phyloP scores from a whole-genome alignment of 192 early-diverging fungal genomes.

The Bifiguratus adelaidae region DNA sequence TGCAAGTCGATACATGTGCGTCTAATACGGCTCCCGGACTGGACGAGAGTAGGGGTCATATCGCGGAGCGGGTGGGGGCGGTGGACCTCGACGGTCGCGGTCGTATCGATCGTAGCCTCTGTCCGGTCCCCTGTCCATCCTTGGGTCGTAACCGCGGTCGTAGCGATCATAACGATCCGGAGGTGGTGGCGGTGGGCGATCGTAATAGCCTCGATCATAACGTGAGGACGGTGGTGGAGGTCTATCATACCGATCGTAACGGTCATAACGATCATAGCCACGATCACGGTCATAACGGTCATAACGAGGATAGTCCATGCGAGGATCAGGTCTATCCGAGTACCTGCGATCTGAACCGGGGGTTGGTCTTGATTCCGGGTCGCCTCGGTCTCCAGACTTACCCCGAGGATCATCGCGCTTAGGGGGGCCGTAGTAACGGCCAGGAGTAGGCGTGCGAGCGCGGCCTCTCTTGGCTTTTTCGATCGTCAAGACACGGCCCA shows the following conservation, averaged over 20 bases:
- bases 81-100: constrained; percentile 30
- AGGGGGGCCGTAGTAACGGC: constrained; percentile 68
- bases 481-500: constrained; percentile 78
- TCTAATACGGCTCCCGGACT: constrained; percentile 22
- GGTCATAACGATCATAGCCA: constrained; percentile 14
- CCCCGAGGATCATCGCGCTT: constrained; percentile 37
- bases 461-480: constrained; percentile 59
- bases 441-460: constrained; percentile 70
- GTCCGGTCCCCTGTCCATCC: background rate
- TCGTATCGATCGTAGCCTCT: constrained; percentile 17
- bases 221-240: constrained; percentile 16
- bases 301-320: constrained; percentile 18
- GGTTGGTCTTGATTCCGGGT: background rate
- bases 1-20: background rate
- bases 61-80: constrained; percentile 21
- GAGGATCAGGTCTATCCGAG: constrained; percentile 6
- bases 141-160: constrained; percentile 4
- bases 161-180: constrained; percentile 10
- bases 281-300: constrained; percentile 21
- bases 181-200: constrained; percentile 11
- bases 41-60: constrained; percentile 26
- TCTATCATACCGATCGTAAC: constrained; percentile 14
- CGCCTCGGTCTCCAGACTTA: constrained; percentile 9
- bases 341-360: constrained; percentile 8
- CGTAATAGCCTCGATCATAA: constrained; percentile 20